Percentiles rank a stretch among this genome's conserved stretches.
Conservation (phyloP, 108 stramenopile genomes). For the Skeletonema grethae region DNA sequence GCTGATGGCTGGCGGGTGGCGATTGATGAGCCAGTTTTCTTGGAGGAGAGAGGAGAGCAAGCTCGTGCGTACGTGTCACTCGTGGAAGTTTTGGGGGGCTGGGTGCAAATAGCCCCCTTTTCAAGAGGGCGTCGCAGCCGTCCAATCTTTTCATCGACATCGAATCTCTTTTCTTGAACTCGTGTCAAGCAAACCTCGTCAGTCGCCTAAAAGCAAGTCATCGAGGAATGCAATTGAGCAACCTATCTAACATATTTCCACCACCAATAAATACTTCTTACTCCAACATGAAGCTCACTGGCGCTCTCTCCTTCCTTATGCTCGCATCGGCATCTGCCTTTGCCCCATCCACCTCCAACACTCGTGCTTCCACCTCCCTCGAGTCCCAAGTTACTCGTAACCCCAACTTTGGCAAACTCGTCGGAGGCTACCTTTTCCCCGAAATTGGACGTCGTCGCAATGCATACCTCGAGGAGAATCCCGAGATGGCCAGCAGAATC, state of each 20-base stretch:
- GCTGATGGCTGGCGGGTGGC: neutral
- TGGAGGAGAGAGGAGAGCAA: neutral
- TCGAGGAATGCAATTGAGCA: neutral
- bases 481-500: constrained; percentile 89
- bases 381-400: constrained; percentile 78
- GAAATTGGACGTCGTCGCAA: constrained; percentile 95
- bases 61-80: neutral
- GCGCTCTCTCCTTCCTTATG: constrained; percentile 35
- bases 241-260: neutral
- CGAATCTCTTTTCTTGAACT: neutral
- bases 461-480: constrained; percentile 88
- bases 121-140: neutral
- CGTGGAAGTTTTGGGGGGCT: neutral
- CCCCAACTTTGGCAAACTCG: constrained; percentile 89
- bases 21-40: neutral
- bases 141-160: neutral
- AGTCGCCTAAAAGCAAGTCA: no score
- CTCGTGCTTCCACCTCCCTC: constrained; percentile 25
- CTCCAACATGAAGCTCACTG: constrained; percentile 45
- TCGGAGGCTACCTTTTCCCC: constrained; percentile 94
- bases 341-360: constrained; percentile 32
- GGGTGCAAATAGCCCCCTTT: neutral
- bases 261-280: neutral
- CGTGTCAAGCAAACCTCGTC: neutral
- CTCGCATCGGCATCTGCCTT: constrained; percentile 45